Evolutionary conservation across 2,329 filamentous ascomycete species (phyloP), one percentile per base, ranked within the genome.

Genomic region (Pseudopyrenochaeta lycopersici): DNA sequence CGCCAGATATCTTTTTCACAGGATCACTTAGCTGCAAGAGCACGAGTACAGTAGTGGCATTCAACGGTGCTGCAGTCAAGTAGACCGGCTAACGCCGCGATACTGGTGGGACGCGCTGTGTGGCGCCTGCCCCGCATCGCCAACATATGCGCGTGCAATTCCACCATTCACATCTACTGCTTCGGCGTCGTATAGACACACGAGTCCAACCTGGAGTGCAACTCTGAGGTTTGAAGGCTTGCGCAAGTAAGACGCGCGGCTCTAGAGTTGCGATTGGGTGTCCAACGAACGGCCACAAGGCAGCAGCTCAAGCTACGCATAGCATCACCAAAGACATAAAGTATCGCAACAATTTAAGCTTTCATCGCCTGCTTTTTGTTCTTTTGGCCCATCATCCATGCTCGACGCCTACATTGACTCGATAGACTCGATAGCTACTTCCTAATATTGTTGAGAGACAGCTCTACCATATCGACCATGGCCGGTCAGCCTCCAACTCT

Each of bases 401-500:
- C n/a, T 39, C 20, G 9, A 39, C 20, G 14, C 21, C 36, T 7
- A 39, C 20, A 18, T 35, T 30, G 33, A 21, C 15, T 30, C 5
- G 17, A 33, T 12, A 14, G 21, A 14, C 17, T 2, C 15, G 12
- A 14, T 38, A 39, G 31, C 12, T 7, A 38, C 32, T 23, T 10
- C 21, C 21, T 15, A 18, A 14, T 15, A 10, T 3, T 21, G 9
- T 32, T 30, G 15, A 39, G 29, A 14, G 17, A 36, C 39, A 27
- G 11, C 11, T n/a, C 30, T 46, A 21, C 12, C 6, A 4, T 15
- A 7, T 32, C 31, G 21, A 42, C 29, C 40, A 73, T 73, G 70
- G 62, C 68, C 30, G 58, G 64, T n/a, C 62, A 53, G 29, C 52
- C 52, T 20, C 39, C 56, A 46, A 46, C 46, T 35, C 9, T 53